These are phyloP conservation scores for Fraxinus velutina DNA, from an alignment of 305 asterid genomes.

Conservation along the genomic window DNA sequence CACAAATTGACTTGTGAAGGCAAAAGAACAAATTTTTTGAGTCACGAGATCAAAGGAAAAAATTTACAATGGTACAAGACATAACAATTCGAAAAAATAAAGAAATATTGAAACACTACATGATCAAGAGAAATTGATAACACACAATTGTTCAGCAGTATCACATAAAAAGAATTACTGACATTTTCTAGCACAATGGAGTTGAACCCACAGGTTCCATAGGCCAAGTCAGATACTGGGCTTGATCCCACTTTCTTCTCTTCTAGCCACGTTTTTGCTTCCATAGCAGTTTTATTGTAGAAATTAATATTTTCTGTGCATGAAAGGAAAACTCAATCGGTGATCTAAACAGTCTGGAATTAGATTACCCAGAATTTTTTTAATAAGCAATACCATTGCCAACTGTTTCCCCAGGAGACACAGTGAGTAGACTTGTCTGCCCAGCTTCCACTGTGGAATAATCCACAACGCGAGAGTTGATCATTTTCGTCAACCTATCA, in stretches of 20 bases:
- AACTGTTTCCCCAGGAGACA: conserved; percentile 26
- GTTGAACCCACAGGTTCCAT: conserved; percentile 28
- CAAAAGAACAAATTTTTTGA: not conserved
- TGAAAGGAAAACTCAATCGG: conserved; percentile 17
- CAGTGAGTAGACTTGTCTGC: conserved; percentile 31
- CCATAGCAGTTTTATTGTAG: conserved; percentile 48
- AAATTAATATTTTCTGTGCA: conserved; percentile 46
- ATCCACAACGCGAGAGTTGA: conserved; percentile 59
- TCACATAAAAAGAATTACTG: conserved; percentile 25
- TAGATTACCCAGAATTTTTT: conserved; percentile 1
- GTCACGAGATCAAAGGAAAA: conserved; percentile 8
- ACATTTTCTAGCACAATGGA: conserved; percentile 36
- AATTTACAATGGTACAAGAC: not conserved
- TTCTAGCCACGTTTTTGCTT: conserved; percentile 65
- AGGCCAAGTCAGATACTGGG: conserved; percentile 40
- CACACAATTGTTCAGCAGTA: conserved; percentile 15
- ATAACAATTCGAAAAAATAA: not conserved
- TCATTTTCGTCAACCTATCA: conserved; percentile 50
- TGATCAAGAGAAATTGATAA: not conserved
- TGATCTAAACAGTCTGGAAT: not conserved
- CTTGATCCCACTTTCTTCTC: conserved; percentile 54
- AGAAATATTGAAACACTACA: conserved; percentile 9
- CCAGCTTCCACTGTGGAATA: conserved; percentile 33
- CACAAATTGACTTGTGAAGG: conserved; percentile 8
- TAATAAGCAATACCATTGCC: conserved; percentile 37